Percentiles rank a stretch among this genome's conserved stretches.
Evolutionary conservation across 441 rosid species (phyloP).

Genomic region (Populus hybrid): DNA sequence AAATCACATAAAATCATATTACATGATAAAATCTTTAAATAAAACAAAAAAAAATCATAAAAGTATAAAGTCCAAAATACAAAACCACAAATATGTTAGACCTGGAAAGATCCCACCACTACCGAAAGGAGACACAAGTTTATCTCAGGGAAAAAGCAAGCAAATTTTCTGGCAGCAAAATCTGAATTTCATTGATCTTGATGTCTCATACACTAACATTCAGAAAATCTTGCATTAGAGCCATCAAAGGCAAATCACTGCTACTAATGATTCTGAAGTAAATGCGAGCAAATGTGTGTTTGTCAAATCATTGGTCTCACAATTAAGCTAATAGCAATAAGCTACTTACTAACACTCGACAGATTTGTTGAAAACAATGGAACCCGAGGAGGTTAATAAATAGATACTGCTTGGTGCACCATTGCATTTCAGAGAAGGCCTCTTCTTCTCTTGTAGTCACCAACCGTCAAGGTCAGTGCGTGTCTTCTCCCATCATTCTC

Average conservation of each 20-base stretch:
- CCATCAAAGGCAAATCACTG: background rate
- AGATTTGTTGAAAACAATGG: background rate
- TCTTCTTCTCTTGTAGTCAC: conserved; percentile 97
- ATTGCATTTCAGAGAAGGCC: conserved; percentile 68
- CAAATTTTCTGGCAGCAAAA: background rate
- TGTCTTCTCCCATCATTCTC: conserved; percentile 92
- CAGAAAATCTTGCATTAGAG: background rate
- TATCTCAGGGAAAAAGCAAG: background rate
- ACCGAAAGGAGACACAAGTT: no score
- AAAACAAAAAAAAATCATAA: no score
- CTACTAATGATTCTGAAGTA: background rate
- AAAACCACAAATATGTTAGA: background rate
- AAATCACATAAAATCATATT: no score
- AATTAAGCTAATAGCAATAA: background rate
- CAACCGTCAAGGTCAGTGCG: conserved; percentile 76
- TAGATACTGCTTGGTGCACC: background rate
- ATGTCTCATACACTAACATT: background rate
- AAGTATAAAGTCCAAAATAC: no score
- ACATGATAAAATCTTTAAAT: no score
- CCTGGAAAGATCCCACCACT: background rate
- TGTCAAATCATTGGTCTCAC: background rate
- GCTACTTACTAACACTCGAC: background rate
- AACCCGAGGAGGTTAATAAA: background rate
- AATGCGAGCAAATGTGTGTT: background rate
- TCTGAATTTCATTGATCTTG: background rate